A percentile compares a stretch with the other conserved stretches of the same genome.
Evolutionary conservation across 2,329 filamentous ascomycete genomes (phyloP).

Genomic region (Monilinia fructicola): DNA sequence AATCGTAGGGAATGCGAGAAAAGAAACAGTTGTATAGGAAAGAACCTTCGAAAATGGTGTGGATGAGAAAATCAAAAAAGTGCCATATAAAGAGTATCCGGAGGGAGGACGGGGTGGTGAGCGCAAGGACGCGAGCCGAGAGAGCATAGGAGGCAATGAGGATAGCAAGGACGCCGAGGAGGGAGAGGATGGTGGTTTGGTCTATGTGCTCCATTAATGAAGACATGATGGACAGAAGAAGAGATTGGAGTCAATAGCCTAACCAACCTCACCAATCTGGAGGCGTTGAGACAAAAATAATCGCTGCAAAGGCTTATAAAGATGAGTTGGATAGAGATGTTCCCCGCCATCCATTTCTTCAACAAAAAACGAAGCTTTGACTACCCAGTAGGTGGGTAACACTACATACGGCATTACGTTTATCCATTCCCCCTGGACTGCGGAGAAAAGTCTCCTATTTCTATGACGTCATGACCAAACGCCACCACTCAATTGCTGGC

Average conservation of each 20-base stretch:
- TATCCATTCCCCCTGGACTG: not conserved
- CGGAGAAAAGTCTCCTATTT: not conserved
- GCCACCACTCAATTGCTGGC: not conserved
- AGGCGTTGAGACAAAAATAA: too few species aligned
- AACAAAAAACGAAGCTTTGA: not conserved
- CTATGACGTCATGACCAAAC: not conserved
- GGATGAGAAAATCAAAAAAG: constrained; percentile 86
- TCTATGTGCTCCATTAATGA: constrained; percentile 51
- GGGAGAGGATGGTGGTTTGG: constrained; percentile 58
- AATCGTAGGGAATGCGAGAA: constrained; percentile 49
- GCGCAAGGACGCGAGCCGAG: constrained; percentile 47
- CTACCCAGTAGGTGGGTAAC: not conserved
- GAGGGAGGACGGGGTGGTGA: constrained; percentile 47
- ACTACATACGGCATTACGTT: not conserved
- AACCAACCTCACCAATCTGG: not conserved
- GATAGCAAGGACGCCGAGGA: constrained; percentile 55
- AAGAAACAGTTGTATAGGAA: constrained; percentile 96
- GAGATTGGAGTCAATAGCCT: not conserved
- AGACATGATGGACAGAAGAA: constrained; percentile 13
- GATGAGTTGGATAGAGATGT: not conserved
- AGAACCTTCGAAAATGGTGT: constrained; percentile 85
- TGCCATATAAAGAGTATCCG: constrained; percentile 93
- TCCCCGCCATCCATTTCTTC: not conserved
- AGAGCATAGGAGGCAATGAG: constrained; percentile 50
- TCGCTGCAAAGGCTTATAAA: not conserved